These are phyloP conservation scores for Posidonia oceanica DNA, from an alignment of 116 monocot species.

Conservation along the genomic window DNA sequence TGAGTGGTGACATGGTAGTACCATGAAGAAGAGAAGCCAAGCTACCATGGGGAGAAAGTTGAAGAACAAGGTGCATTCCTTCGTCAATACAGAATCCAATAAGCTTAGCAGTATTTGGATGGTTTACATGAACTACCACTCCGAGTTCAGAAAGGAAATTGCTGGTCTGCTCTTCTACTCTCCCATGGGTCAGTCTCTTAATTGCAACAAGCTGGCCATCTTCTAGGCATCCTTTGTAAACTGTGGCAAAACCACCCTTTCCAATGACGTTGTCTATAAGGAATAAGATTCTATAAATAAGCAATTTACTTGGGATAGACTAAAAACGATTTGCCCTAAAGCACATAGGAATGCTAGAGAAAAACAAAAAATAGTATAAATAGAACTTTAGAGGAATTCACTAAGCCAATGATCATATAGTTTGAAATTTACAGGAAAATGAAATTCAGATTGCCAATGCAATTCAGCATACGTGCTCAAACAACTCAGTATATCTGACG, in stretches of 20 bases:
- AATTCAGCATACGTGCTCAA: too few species aligned
- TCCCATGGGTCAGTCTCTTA: constrained; percentile 45
- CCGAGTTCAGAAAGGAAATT: constrained; percentile 73
- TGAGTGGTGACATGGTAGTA: constrained; percentile 4
- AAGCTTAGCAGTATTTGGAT: constrained; percentile 54
- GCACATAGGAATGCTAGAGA: too few species aligned
- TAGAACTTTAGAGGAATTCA: too few species aligned
- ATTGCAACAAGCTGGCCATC: constrained; percentile 62
- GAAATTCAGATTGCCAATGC: too few species aligned
- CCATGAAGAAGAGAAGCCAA: constrained; percentile 69
- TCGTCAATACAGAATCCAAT: constrained; percentile 80
- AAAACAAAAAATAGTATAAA: too few species aligned
- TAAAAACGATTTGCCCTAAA: too few species aligned
- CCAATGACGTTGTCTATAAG: constrained; percentile 59
- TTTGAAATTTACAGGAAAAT: too few species aligned
- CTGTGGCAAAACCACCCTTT: constrained; percentile 75
- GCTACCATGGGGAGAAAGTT: constrained; percentile 66
- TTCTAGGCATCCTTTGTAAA: constrained; percentile 52
- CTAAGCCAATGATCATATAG: too few species aligned
- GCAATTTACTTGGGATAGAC: too few species aligned
- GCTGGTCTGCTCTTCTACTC: constrained; percentile 28
- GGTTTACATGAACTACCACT: constrained; percentile 60
- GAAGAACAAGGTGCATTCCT: constrained; percentile 68
- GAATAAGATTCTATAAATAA: not conserved
- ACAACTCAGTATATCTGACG: too few species aligned